Conservation (phyloP, 331 rosid species). For the Dryas integrifolia region DNA sequence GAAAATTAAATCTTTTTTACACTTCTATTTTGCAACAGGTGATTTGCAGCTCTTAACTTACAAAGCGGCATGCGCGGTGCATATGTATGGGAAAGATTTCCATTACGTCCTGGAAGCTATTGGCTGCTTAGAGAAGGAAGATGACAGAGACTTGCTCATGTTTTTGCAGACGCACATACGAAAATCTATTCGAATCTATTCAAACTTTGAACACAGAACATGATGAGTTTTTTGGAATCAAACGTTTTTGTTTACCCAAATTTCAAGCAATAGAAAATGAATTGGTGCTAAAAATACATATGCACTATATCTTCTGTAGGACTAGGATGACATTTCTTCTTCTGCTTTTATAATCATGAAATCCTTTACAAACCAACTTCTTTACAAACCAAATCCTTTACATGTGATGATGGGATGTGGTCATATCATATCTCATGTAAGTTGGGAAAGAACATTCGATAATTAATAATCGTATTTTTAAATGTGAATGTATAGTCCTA, state of each 20-base stretch:
- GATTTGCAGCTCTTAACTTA: conserved; percentile 59
- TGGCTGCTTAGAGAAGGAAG: conserved; percentile 39
- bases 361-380: too few relatives aligned
- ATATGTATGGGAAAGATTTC: conserved; percentile 59
- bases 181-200: conserved; percentile 40
- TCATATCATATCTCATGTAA: too few relatives aligned
- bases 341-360: too few relatives aligned
- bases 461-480: too few relatives aligned
- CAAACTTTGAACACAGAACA: conserved; percentile 12
- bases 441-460: too few relatives aligned
- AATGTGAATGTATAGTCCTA: too few relatives aligned
- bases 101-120: conserved; percentile 47
- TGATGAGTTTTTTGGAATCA: background rate
- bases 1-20: background rate
- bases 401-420: too few relatives aligned
- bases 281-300: too few relatives aligned
- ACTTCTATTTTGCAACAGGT: conserved; percentile 45
- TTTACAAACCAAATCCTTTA: too few relatives aligned
- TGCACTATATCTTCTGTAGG: too few relatives aligned
- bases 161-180: conserved; percentile 44
- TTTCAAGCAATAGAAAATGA: background rate
- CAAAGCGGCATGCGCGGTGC: conserved; percentile 75
- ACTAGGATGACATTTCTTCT: too few relatives aligned
- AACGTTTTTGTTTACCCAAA: background rate
- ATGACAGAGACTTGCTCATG: conserved; percentile 34